Evolutionary conservation across 2,329 filamentous ascomycete species (phyloP).

Genomic region (Alternaria gansuensis): DNA sequence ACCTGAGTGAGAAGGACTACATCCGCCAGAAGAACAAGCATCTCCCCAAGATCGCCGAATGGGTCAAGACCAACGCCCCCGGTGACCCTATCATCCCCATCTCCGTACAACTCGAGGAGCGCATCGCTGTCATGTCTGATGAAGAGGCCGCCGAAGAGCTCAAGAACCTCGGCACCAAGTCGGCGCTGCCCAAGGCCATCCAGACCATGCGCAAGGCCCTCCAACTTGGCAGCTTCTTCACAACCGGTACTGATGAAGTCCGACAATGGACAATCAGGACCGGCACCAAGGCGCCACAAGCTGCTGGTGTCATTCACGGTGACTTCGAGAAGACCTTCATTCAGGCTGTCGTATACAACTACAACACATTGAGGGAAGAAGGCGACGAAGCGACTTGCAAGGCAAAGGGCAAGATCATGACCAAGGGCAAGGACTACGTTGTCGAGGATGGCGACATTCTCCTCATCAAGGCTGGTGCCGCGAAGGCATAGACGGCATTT

Average conservation of each 20-base stretch:
- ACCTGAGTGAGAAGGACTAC: constrained; percentile 96
- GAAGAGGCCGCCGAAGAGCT: constrained; percentile 82
- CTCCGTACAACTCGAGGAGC: constrained; percentile 92
- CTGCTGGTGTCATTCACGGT: constrained; percentile 96
- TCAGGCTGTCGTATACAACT: constrained; percentile 95
- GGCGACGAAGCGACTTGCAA: constrained; percentile 90
- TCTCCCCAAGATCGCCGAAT: constrained; percentile 89
- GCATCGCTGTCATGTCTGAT: constrained; percentile 82
- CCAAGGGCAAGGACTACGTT: constrained; percentile 97
- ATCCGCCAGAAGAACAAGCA: constrained; percentile 99
- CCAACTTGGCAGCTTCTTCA: constrained; percentile 96
- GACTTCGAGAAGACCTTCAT: constrained; percentile 99
- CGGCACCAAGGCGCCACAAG: constrained; percentile 96
- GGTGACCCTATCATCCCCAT: constrained; percentile 93
- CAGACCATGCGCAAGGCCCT: constrained; percentile 91
- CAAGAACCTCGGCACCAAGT: constrained; percentile 87
- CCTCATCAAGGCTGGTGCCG: constrained; percentile 88
- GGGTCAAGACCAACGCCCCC: constrained; percentile 89
- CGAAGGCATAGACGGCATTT: constrained; percentile 66
- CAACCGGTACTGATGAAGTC: constrained; percentile 92
- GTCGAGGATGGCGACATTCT: constrained; percentile 83
- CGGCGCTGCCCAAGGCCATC: constrained; percentile 89
- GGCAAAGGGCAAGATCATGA: constrained; percentile 95
- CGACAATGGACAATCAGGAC: constrained; percentile 98
- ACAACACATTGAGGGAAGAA: constrained; percentile 77